Evolutionary conservation across 495 filamentous ascomycete species (phyloP).

Genomic region (Daldinia decipiens): DNA sequence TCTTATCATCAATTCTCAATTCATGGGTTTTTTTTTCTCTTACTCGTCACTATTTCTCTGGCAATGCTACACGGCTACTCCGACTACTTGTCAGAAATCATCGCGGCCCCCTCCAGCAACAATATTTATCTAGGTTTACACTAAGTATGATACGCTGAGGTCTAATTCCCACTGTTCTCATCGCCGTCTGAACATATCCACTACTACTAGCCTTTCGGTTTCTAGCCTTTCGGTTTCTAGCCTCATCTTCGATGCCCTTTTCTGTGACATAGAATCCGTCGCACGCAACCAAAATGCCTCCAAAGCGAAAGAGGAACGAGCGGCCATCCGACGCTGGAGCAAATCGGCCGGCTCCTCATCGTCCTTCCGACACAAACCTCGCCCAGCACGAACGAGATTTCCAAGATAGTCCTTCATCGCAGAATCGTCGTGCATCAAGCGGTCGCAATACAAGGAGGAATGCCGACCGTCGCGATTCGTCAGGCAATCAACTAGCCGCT

Average conservation of each 20-base stretch:
- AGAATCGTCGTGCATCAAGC: slow-evolving; percentile 50
- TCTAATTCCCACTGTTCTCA: slow-evolving; percentile 22
- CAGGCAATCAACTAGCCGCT: slow-evolving; percentile 38
- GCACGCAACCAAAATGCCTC: slow-evolving; percentile 54
- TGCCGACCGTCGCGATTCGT: slow-evolving; percentile 57
- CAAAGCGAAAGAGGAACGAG: slow-evolving; percentile 66
- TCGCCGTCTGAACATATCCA: neutral
- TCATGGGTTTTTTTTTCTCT: slow-evolving; percentile 20
- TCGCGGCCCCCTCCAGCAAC: neutral
- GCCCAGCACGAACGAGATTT: slow-evolving; percentile 62
- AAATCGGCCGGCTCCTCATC: slow-evolving; percentile 62
- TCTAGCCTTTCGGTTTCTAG: slow-evolving; percentile 18
- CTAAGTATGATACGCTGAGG: slow-evolving; percentile 10
- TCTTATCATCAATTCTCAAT: slow-evolving; percentile 17
- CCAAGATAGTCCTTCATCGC: slow-evolving; percentile 46
- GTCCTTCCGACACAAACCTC: slow-evolving; percentile 58
- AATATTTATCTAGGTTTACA: slow-evolving; percentile 8
- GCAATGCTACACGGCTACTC: slow-evolving; percentile 16
- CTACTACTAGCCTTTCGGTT: neutral
- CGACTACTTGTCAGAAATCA: slow-evolving; percentile 9
- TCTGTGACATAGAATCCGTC: slow-evolving; percentile 29
- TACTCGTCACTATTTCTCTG: slow-evolving; percentile 17
- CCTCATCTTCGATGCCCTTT: slow-evolving; percentile 40
- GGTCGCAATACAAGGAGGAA: slow-evolving; percentile 53
- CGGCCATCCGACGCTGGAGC: slow-evolving; percentile 54